These are phyloP conservation scores for Triangularia verruculosa DNA, from an alignment of 2,329 filamentous ascomycete genomes.

Conservation along the genomic window DNA sequence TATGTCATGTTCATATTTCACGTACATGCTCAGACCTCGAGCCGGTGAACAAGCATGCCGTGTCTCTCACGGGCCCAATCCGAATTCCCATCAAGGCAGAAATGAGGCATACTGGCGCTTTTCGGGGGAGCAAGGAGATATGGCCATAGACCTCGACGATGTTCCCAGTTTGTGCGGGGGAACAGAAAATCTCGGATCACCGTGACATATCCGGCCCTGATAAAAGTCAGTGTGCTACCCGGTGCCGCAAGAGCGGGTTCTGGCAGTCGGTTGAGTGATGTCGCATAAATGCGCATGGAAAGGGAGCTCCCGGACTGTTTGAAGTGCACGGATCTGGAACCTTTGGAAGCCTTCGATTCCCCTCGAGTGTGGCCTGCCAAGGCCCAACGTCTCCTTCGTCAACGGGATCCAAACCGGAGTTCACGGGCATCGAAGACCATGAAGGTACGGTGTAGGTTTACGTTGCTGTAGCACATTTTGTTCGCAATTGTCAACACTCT, in stretches of 20 bases:
- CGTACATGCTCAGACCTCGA: neutral
- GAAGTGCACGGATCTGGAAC: slow-evolving; percentile 26
- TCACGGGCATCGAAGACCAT: neutral
- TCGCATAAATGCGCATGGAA: slow-evolving; percentile 27
- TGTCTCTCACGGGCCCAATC: slow-evolving; percentile 9
- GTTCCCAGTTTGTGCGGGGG: slow-evolving; percentile 6
- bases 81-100: slow-evolving; percentile 19
- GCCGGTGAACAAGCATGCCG: slow-evolving; percentile 14
- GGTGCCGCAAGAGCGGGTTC: neutral
- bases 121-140: neutral
- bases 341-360: slow-evolving; percentile 26
- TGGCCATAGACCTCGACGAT: neutral
- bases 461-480: neutral
- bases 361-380: slow-evolving; percentile 15
- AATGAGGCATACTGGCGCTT: slow-evolving; percentile 7
- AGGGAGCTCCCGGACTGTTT: slow-evolving; percentile 18
- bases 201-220: slow-evolving; percentile 11
- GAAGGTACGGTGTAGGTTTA: neutral
- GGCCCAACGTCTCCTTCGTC: slow-evolving; percentile 4
- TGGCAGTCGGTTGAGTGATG: neutral
- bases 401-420: slow-evolving; percentile 1
- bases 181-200: slow-evolving; percentile 3
- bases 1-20: neutral
- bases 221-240: slow-evolving; percentile 18
- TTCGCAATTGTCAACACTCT: neutral